These are phyloP conservation scores for Rasamsonia emersonii DNA, from an alignment of 2,329 filamentous ascomycete genomes.

Conservation along the genomic window DNA sequence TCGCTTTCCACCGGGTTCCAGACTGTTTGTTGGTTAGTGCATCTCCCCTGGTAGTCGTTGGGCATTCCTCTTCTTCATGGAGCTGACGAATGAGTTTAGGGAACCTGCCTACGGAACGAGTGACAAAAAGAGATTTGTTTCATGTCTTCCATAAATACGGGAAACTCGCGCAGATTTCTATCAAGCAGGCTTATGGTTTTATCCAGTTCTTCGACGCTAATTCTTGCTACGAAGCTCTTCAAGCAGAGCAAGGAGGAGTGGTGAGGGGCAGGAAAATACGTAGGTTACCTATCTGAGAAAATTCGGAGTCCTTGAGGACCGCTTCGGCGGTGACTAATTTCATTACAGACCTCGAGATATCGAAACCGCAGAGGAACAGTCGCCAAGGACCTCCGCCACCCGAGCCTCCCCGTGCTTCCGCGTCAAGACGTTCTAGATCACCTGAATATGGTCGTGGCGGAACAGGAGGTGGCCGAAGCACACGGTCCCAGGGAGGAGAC, in stretches of 20 bases:
- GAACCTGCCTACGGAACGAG: conserved; percentile 85
- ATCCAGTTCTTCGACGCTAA: conserved; percentile 78
- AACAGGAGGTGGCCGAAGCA: conserved; percentile 18
- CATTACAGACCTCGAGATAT: conserved; percentile 70
- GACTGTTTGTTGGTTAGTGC: conserved; percentile 41
- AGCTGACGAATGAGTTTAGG: conserved; percentile 42
- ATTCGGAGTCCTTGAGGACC: conserved; percentile 11
- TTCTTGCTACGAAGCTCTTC: conserved; percentile 67
- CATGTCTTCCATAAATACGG: conserved; percentile 81
- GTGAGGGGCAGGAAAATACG: conserved; percentile 89
- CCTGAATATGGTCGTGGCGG: conserved; percentile 49
- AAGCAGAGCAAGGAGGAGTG: conserved; percentile 68
- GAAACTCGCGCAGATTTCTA: conserved; percentile 83
- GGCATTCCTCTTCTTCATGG: background rate
- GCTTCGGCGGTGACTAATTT: conserved; percentile 4
- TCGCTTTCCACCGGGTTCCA: conserved; percentile 40
- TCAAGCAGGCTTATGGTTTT: conserved; percentile 95
- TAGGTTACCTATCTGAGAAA: conserved; percentile 43
- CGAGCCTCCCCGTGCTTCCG: conserved; percentile 27
- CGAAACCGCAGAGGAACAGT: conserved; percentile 75
- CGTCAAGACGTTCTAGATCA: conserved; percentile 51
- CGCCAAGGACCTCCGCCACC: conserved; percentile 41
- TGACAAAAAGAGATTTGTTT: conserved; percentile 89
- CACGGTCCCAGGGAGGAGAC: conserved; percentile 24
- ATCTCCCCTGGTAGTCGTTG: background rate